phyloP scores from a whole-genome alignment of 345 rosid species.

The Punica granatum region DNA sequence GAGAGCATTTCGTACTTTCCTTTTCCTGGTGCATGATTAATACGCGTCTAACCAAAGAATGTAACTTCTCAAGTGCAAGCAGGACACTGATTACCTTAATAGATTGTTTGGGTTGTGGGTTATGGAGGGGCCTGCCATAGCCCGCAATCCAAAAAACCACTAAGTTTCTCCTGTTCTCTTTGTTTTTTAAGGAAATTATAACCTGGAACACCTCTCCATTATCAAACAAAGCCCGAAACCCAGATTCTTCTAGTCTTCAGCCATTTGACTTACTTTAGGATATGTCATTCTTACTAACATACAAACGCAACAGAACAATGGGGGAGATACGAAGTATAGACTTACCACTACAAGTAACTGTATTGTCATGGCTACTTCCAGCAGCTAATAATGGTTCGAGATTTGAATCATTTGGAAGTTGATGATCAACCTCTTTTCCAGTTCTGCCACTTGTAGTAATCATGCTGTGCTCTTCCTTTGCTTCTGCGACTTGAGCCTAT shows the following conservation, averaged over 20 bases:
- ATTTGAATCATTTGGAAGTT: constrained; percentile 27
- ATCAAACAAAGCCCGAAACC: neutral
- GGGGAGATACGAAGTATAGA: constrained; percentile 7
- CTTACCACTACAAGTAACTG: constrained; percentile 17
- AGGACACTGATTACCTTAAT: neutral
- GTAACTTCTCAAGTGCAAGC: neutral
- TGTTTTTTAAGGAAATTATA: too few species aligned
- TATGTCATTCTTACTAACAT: neutral
- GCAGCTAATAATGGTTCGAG: constrained; percentile 35
- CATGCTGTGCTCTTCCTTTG: constrained; percentile 31
- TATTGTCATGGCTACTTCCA: constrained; percentile 30
- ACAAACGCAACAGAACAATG: neutral
- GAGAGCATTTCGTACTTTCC: neutral
- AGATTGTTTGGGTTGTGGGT: too few species aligned
- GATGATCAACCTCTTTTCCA: constrained; percentile 29
- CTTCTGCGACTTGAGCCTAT: constrained; percentile 26
- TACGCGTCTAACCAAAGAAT: neutral
- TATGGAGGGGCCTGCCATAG: too few species aligned
- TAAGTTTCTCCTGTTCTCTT: too few species aligned
- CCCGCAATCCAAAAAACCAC: too few species aligned
- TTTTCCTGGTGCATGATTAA: neutral
- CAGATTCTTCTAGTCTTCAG: neutral
- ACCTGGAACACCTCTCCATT: neutral
- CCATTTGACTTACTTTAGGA: neutral
- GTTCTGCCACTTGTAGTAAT: constrained; percentile 34